A percentile compares a stretch with the other conserved stretches of the same genome.
These are phyloP conservation scores for Lyophyllum semitale DNA, from an alignment of 768 basidiomycete species.

Conservation along the genomic window DNA sequence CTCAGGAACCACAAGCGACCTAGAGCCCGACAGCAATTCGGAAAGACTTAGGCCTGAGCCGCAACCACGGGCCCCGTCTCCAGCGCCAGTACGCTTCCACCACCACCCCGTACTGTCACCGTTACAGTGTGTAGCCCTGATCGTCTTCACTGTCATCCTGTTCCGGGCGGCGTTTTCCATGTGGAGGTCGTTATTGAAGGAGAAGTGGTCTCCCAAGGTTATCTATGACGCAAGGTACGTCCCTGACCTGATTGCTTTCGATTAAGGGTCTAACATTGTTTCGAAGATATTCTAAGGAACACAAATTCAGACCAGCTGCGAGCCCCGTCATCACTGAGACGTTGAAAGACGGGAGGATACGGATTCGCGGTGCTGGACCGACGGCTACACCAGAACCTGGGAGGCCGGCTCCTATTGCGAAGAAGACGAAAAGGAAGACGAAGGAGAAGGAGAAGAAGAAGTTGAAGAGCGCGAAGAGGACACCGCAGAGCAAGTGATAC, in stretches of 20 bases:
- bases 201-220: constrained; percentile 41
- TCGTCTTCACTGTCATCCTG: constrained; percentile 40
- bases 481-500: neutral
- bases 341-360: constrained; percentile 67
- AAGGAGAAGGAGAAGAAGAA: constrained; percentile 2
- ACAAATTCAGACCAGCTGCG: constrained; percentile 82
- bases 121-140: constrained; percentile 48
- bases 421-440: constrained; percentile 21
- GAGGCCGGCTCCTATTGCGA: constrained; percentile 20
- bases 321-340: constrained; percentile 81
- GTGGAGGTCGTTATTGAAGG: constrained; percentile 21
- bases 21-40: neutral
- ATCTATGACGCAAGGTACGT: constrained; percentile 66
- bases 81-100: constrained; percentile 32
- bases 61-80: neutral
- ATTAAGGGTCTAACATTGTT: neutral
- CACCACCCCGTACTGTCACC: constrained; percentile 39
- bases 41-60: neutral
- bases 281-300: constrained; percentile 72
- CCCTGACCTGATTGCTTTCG: neutral
- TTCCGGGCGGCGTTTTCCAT: constrained; percentile 47
- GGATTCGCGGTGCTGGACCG: constrained; percentile 70
- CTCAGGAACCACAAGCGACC: neutral
- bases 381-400: constrained; percentile 27
- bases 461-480: neutral